A percentile compares a stretch with the other conserved stretches of the same genome.
phyloP scores from a whole-genome alignment of 73 alveolate species.

The Paramecium pentaurelia region DNA sequence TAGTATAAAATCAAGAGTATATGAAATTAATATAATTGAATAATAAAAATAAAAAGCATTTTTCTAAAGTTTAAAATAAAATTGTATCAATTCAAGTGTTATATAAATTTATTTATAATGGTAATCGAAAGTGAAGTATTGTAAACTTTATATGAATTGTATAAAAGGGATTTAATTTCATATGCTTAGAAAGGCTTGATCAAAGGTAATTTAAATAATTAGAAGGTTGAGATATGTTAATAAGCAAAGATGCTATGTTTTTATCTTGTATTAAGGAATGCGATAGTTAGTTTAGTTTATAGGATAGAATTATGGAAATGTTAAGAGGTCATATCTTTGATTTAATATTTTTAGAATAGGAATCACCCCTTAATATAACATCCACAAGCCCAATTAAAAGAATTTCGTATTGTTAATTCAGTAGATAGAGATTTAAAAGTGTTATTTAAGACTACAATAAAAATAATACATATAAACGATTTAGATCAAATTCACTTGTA shows the following conservation, averaged over 20 bases:
- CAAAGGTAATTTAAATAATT: neutral
- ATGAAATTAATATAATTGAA: no score
- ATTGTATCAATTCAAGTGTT: neutral
- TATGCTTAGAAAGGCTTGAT: neutral
- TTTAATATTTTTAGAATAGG: neutral
- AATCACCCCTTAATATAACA: neutral
- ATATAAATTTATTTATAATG: neutral
- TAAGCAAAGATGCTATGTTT: neutral
- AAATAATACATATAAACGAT: neutral
- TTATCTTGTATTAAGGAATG: neutral
- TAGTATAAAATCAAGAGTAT: neutral
- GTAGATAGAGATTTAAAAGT: neutral
- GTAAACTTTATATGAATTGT: neutral
- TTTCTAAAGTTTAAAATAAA: neutral
- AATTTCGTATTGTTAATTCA: neutral
- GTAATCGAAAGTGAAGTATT: neutral
- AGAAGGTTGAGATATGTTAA: neutral
- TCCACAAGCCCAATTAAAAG: neutral
- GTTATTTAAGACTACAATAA: neutral
- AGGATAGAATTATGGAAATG: neutral
- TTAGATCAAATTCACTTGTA: neutral
- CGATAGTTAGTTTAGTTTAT: neutral
- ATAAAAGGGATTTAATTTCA: neutral
- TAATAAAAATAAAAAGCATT: neutral
- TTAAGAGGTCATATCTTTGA: neutral